Percentiles rank a stretch among this genome's conserved stretches.
Evolutionary conservation across 1,284 basidiomycete species (phyloP).

Genomic region (Ceratobasidium papillatum): DNA sequence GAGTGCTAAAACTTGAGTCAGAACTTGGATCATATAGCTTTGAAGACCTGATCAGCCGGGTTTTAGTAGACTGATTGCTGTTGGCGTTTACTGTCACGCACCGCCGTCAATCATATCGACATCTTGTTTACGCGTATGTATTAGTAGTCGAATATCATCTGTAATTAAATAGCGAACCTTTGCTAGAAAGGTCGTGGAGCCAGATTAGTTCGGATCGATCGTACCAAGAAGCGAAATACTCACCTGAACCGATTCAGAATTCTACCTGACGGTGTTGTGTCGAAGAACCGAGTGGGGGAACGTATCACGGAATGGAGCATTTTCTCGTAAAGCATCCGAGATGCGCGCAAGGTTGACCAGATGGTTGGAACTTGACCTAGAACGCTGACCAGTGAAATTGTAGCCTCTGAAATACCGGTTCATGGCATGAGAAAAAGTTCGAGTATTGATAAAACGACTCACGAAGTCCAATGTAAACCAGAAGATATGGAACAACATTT

Average conservation of each 20-base stretch:
- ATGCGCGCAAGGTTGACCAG: conserved; percentile 31
- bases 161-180: neutral
- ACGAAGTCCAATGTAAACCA: conserved; percentile 31
- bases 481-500: conserved; percentile 38
- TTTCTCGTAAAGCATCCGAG: conserved; percentile 19
- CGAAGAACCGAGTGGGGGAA: conserved; percentile 40
- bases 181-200: neutral
- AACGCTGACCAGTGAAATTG: neutral
- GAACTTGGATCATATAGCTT: conserved; percentile 11
- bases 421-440: too few species aligned
- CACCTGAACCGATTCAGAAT: conserved; percentile 24
- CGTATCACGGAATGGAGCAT: conserved; percentile 40
- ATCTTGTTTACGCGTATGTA: neutral
- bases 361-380: conserved; percentile 21
- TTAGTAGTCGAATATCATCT: neutral
- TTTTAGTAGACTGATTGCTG: neutral
- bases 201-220: neutral
- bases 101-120: conserved; percentile 40
- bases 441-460: neutral
- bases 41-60: conserved; percentile 3
- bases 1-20: neutral
- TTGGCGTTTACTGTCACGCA: neutral
- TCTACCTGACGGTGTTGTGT: conserved; percentile 37
- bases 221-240: neutral
- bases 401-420: conserved; percentile 10